Evolutionary conservation across 352 stramenopile species (phyloP).

Genomic region (Stramenopiles sp.): DNA sequence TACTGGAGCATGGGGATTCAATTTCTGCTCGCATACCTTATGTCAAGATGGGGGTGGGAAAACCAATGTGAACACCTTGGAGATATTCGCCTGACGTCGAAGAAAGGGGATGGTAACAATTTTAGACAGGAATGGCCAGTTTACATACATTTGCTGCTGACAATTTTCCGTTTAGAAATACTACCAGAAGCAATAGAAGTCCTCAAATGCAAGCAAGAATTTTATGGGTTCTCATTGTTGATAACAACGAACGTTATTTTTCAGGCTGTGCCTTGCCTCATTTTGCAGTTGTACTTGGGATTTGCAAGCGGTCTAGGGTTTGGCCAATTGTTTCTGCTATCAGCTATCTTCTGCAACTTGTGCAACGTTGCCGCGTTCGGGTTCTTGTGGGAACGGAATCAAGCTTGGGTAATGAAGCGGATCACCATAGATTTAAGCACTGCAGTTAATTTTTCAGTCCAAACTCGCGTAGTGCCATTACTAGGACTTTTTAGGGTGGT

Average conservation of each 20-base stretch:
- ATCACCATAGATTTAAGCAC: neutral
- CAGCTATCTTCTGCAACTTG: neutral
- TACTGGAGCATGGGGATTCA: neutral
- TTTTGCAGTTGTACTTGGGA: neutral
- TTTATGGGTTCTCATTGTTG: neutral
- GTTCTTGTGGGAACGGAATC: neutral
- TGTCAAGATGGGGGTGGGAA: neutral
- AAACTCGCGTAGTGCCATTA: neutral
- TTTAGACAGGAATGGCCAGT: neutral
- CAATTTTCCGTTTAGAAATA: neutral
- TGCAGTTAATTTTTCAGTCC: neutral
- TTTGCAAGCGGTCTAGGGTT: neutral
- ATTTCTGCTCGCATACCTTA: neutral
- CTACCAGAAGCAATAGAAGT: neutral
- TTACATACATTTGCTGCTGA: neutral
- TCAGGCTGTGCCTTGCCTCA: neutral
- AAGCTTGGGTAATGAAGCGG: neutral
- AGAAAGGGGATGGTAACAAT: neutral
- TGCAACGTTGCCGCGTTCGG: neutral
- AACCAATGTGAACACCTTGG: neutral
- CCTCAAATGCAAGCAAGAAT: neutral
- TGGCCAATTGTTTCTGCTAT: neutral
- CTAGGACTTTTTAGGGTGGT: neutral
- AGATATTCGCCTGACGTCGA: neutral
- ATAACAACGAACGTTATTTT: neutral